phyloP scores from a whole-genome alignment of 225 moss, liverwort and hornwort species.

The Straminergon stramineum region DNA sequence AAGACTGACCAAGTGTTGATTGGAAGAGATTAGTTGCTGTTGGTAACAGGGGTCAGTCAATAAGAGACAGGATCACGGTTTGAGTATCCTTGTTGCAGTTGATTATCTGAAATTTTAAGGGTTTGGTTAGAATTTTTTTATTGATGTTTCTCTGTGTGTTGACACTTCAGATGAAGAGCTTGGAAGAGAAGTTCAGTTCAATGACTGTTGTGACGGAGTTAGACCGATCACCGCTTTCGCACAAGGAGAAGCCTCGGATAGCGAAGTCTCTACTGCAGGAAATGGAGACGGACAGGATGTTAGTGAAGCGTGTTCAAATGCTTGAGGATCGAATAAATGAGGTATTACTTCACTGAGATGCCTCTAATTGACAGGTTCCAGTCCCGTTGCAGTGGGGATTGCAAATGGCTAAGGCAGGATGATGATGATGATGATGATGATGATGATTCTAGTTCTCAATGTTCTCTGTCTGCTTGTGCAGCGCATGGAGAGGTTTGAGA shows the following conservation, averaged over 20 bases:
- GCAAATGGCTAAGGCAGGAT: not conserved
- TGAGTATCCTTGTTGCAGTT: not conserved
- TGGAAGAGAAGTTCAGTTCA: conserved; percentile 10
- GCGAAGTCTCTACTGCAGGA: conserved; percentile 16
- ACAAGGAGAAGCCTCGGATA: conserved; percentile 6
- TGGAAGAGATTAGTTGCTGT: not conserved
- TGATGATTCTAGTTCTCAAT: not conserved
- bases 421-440: not conserved
- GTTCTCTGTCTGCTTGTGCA: not conserved
- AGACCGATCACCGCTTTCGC: not conserved
- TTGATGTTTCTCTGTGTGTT: not conserved
- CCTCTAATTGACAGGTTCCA: not conserved
- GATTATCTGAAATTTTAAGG: not conserved
- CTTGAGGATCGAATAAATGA: conserved; percentile 10
- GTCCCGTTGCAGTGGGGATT: not conserved
- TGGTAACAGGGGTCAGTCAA: not conserved
- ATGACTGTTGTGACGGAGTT: not conserved
- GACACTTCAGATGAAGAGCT: conserved; percentile 3
- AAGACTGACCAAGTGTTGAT: not conserved
- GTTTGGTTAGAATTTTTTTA: not conserved
- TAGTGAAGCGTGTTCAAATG: conserved; percentile 21
- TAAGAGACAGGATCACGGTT: not conserved
- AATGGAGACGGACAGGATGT: conserved; percentile 11
- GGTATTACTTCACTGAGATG: not conserved
- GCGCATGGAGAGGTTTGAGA: conserved; percentile 5